Percentiles rank a stretch among this genome's conserved stretches.
Evolutionary conservation across 345 rosid species (phyloP).

Genomic region (Mangifera indica): DNA sequence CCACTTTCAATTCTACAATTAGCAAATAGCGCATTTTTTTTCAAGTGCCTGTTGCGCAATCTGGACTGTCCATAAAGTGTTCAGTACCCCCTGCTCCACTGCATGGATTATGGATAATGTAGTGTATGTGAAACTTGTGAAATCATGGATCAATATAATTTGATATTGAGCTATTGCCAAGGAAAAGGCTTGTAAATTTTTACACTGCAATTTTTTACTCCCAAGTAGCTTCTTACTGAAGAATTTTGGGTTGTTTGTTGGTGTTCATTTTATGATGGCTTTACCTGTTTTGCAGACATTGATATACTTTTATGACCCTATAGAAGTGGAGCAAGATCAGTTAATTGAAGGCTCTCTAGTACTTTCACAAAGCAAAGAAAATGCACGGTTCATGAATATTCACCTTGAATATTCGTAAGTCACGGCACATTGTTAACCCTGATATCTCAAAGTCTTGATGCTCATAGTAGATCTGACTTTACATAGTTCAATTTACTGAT

Average conservation of each 20-base stretch:
- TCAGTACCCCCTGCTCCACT: no score
- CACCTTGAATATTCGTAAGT: slow-evolving; percentile 86
- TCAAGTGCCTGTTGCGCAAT: no score
- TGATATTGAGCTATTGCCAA: background rate
- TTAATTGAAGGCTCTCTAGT: slow-evolving; percentile 75
- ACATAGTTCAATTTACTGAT: background rate
- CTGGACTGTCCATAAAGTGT: no score
- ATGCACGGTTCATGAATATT: slow-evolving; percentile 90
- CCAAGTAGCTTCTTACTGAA: background rate
- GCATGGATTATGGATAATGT: background rate
- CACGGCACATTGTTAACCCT: slow-evolving; percentile 6
- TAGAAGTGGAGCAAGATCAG: slow-evolving; percentile 91
- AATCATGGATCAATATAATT: slow-evolving; percentile 4
- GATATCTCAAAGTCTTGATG: background rate
- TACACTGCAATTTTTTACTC: background rate
- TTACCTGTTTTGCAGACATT: slow-evolving; percentile 61
- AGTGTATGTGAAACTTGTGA: background rate
- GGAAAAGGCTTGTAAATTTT: background rate
- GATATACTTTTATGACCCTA: slow-evolving; percentile 89
- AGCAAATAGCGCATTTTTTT: no score
- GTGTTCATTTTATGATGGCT: slow-evolving; percentile 4
- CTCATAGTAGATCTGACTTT: slow-evolving; percentile 14
- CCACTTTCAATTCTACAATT: no score
- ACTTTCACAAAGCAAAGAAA: slow-evolving; percentile 88
- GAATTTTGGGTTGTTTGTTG: background rate